Evolutionary conservation across 1,284 basidiomycete species (phyloP).

Genomic region (Pascua guehoae): DNA sequence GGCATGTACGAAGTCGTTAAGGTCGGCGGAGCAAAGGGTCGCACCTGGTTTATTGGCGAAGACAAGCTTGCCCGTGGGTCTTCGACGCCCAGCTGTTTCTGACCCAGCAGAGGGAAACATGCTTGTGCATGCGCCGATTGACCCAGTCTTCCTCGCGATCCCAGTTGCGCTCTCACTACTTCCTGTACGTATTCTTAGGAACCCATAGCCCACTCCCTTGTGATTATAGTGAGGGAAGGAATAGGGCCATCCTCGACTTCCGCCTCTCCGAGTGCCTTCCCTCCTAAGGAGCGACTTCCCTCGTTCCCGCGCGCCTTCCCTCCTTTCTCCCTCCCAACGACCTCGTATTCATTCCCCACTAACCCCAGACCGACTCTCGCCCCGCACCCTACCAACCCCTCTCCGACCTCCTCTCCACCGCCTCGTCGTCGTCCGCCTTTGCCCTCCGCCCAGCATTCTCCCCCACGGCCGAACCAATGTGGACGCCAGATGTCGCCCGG

Average conservation of each 20-base stretch:
- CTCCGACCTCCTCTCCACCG: slow-evolving; percentile 33
- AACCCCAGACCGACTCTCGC: slow-evolving; percentile 4
- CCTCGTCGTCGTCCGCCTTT: slow-evolving; percentile 17
- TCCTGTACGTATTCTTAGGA: slow-evolving; percentile 18
- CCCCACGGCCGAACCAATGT: slow-evolving; percentile 3
- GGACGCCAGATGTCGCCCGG: slow-evolving; percentile 31
- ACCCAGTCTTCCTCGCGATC: slow-evolving; percentile 41
- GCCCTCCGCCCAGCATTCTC: slow-evolving; percentile 31
- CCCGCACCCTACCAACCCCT: slow-evolving; percentile 37
- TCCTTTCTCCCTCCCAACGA: no score
- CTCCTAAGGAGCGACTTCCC: no score
- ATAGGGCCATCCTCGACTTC: no score
- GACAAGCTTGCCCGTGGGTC: slow-evolving; percentile 32
- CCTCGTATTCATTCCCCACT: background rate
- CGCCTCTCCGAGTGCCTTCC: no score
- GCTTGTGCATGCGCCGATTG: slow-evolving; percentile 38
- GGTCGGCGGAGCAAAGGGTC: slow-evolving; percentile 27
- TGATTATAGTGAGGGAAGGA: no score
- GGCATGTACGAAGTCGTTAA: slow-evolving; percentile 33
- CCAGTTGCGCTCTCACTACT: slow-evolving; percentile 33
- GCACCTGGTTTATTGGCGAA: slow-evolving; percentile 46
- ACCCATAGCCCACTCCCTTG: background rate
- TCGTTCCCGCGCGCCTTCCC: no score
- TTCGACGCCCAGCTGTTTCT: background rate
- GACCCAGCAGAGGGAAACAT: slow-evolving; percentile 31